These are phyloP conservation scores for Cyclaneusma minus DNA, from an alignment of 2,329 filamentous ascomycete genomes.

Conservation along the genomic window DNA sequence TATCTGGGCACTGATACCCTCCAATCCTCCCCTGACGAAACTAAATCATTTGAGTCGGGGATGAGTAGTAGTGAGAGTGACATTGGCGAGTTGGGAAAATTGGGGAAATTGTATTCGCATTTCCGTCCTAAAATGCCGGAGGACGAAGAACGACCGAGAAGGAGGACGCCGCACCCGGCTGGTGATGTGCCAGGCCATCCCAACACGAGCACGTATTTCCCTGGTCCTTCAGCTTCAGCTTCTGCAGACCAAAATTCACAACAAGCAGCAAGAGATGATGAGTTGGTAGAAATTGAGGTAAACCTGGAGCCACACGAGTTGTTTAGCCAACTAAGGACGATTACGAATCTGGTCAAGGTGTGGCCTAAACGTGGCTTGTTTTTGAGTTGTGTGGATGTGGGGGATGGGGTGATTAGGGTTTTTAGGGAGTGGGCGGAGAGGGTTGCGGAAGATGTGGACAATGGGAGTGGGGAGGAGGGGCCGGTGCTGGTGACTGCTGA, in stretches of 20 bases:
- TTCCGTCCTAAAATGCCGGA: slow-evolving; percentile 50
- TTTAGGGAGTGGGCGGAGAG: slow-evolving; percentile 47
- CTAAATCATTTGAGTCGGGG: slow-evolving; percentile 16
- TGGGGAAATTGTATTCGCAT: slow-evolving; percentile 48
- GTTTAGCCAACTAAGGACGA: slow-evolving; percentile 59
- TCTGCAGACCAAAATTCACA: no score
- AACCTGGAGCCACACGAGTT: slow-evolving; percentile 53
- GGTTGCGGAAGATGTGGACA: no score
- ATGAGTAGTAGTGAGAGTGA: slow-evolving; percentile 5
- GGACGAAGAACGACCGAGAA: slow-evolving; percentile 26
- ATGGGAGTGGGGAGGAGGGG: no score
- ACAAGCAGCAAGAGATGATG: slow-evolving; percentile 17
- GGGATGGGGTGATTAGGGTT: slow-evolving; percentile 53
- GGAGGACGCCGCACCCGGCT: slow-evolving; percentile 25
- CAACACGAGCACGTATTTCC: slow-evolving; percentile 22
- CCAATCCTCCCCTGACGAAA: slow-evolving; percentile 23
- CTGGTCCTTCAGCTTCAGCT: slow-evolving; percentile 7
- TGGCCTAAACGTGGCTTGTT: slow-evolving; percentile 46
- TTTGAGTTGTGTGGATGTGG: slow-evolving; percentile 46
- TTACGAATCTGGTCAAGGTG: slow-evolving; percentile 52
- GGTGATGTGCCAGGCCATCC: slow-evolving; percentile 25
- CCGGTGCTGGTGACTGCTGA: not conserved
- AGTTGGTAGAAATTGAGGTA: slow-evolving; percentile 41
- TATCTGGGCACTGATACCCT: slow-evolving; percentile 50
- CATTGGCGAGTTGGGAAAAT: slow-evolving; percentile 24